Conservation (phyloP, 352 stramenopile genomes). For the Phytopythium vexans region DNA sequence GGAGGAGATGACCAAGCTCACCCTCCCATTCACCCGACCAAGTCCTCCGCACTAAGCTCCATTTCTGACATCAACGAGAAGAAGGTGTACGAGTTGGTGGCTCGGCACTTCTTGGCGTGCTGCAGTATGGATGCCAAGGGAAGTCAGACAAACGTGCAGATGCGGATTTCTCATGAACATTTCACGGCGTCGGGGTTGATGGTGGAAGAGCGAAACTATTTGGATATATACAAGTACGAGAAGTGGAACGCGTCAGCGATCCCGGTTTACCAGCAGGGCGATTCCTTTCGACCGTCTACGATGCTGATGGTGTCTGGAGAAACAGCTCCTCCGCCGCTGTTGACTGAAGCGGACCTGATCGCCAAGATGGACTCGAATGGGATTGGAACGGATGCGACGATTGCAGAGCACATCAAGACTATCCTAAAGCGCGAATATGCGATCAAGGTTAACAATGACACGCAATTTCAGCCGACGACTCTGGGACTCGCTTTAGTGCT, state of each 20-base stretch:
- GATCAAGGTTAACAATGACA: constrained; percentile 91
- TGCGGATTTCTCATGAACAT: constrained; percentile 83
- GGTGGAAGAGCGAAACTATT: constrained; percentile 91
- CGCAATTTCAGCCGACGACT: constrained; percentile 93
- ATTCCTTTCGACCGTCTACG: constrained; percentile 70
- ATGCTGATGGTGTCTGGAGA: constrained; percentile 67
- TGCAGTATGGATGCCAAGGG: constrained; percentile 95
- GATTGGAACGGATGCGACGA: constrained; percentile 95
- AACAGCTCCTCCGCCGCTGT: constrained; percentile 82
- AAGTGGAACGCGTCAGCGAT: constrained; percentile 88
- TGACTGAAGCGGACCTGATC: constrained; percentile 93
- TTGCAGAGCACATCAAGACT: constrained; percentile 98
- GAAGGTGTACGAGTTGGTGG: constrained; percentile 97
- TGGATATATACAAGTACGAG: constrained; percentile 96
- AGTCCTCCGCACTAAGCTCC: constrained; percentile 78
- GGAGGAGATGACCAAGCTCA: constrained; percentile 96
- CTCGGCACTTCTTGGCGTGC: constrained; percentile 98
- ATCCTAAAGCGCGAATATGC: constrained; percentile 98
- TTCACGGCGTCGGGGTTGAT: constrained; percentile 90
- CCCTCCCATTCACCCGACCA: constrained; percentile 98
- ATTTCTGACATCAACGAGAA: constrained; percentile 85
- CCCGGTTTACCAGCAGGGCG: constrained; percentile 75
- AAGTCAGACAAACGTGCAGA: constrained; percentile 85
- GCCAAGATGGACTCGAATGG: constrained; percentile 93
- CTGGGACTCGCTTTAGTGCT: constrained; percentile 89